Percentiles rank a stretch among this genome's conserved stretches.
phyloP scores from a whole-genome alignment of 2,329 filamentous ascomycete genomes.

The Teratosphaeria viscida region DNA sequence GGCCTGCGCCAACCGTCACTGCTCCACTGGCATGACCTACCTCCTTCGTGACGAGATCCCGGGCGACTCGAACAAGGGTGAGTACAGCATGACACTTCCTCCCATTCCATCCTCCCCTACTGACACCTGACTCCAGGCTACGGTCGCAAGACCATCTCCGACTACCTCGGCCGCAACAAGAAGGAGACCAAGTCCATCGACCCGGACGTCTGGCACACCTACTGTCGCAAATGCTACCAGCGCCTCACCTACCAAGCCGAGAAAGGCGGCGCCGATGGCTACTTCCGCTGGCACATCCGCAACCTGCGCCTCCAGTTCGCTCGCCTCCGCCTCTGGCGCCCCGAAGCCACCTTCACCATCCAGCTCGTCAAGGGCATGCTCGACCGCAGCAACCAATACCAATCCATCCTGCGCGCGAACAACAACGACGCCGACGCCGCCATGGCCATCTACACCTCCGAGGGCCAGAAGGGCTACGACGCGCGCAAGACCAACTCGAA shows the following conservation, averaged over 20 bases:
- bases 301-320: constrained; percentile 16
- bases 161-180: constrained; percentile 59
- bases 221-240: constrained; percentile 77
- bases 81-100: not conserved
- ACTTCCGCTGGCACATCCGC: constrained; percentile 7
- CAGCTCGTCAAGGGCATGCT: constrained; percentile 17
- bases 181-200: constrained; percentile 62
- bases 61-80: not conserved
- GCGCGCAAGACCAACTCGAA: constrained; percentile 9
- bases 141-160: constrained; percentile 8
- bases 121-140: constrained; percentile 1
- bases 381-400: constrained; percentile 14
- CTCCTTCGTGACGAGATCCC: constrained; percentile 3
- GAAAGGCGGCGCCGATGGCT: constrained; percentile 1
- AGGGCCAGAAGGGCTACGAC: constrained; percentile 2
- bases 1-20: constrained; percentile 13
- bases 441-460: constrained; percentile 3
- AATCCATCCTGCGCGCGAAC: constrained; percentile 11
- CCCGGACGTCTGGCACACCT: constrained; percentile 59
- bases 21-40: constrained; percentile 14
- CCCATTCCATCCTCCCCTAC: not conserved
- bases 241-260: constrained; percentile 29
- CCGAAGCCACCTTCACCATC: constrained; percentile 19
- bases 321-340: constrained; percentile 22
- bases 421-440: constrained; percentile 8